A percentile compares a stretch with the other conserved stretches of the same genome.
Evolutionary conservation across 2,329 filamentous ascomycete genomes (phyloP).

Genomic region (Monosporascus sp.): DNA sequence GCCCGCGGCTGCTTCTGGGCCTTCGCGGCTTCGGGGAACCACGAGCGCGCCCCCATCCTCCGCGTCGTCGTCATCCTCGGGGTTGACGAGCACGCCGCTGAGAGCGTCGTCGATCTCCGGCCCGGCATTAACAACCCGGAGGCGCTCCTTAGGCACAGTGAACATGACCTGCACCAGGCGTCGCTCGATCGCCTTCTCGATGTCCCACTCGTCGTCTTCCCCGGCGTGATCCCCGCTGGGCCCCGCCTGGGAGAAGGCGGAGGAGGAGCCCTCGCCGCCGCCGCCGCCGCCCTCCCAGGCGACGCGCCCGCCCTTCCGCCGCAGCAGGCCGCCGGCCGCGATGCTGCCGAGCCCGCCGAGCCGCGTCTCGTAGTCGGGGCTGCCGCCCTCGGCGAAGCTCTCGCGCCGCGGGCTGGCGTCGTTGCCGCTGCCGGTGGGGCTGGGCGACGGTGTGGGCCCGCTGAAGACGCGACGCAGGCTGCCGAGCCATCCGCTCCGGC

Average conservation of each 20-base stretch:
- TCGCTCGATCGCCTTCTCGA: constrained; percentile 66
- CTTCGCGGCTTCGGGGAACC: background rate
- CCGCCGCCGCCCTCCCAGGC: constrained; percentile 43
- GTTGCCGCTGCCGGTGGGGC: constrained; percentile 15
- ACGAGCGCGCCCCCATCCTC: background rate
- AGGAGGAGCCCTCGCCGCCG: constrained; percentile 23
- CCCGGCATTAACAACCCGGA: constrained; percentile 86
- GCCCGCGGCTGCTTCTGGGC: background rate
- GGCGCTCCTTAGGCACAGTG: constrained; percentile 79
- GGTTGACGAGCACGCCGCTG: constrained; percentile 38
- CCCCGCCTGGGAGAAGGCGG: constrained; percentile 13
- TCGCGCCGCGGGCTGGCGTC: constrained; percentile 26
- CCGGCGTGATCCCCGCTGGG: constrained; percentile 13
- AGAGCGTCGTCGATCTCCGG: constrained; percentile 39
- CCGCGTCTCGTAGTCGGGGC: constrained; percentile 39
- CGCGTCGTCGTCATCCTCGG: constrained; percentile 12
- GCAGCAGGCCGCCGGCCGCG: constrained; percentile 38
- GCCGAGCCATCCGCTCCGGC: constrained; percentile 58
- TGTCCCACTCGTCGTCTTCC: constrained; percentile 67
- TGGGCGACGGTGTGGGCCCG: constrained; percentile 32
- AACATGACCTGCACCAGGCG: constrained; percentile 81
- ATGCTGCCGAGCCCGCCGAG: constrained; percentile 41
- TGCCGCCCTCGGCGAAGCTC: constrained; percentile 25
- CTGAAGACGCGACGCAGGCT: constrained; percentile 61
- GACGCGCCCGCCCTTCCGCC: constrained; percentile 49